Evolutionary conservation across 2,329 filamentous ascomycete genomes (phyloP), one percentile per base, ranked within the genome.

Genomic region (Cercospora canescens): DNA sequence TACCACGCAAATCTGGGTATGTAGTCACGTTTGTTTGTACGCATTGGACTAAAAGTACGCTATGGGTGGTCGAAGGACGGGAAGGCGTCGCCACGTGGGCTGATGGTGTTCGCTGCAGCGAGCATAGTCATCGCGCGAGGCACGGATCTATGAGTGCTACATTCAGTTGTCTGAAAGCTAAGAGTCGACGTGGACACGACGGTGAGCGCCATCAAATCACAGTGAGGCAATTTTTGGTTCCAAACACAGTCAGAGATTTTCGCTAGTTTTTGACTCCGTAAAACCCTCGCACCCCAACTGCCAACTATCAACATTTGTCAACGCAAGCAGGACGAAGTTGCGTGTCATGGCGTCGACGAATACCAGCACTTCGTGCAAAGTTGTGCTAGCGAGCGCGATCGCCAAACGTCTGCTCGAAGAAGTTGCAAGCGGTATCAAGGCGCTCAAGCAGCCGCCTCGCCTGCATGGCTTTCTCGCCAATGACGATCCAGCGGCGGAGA

Each of bases 391-490:
- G 66, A 91, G 91, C 73, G 91, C 89, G 73, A 93, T 99, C 75
- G 93, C 94, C 71, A 95, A 93, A 82, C 85, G 85, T 63, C 85
- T 97, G 60, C 85, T 96, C 61, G 82, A 83, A 28, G 94, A 97
- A 82, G 92, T 96, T 67, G 85, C 88, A 71, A 87, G 91, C 66
- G 91, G 90, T 6, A 83, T 97, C 67, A 86, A 87, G 75, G 89
- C 88, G 70, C 83, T 96, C 56, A 85, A 89, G 75, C 88, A 86
- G 71, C 83, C 89, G 77, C 94, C 95, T 35, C 89, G 91, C 68
- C 86, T 99, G 61, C 91, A 94, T 52, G 95, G 94, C 66, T 97
- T 97, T 80, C 85, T 99, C 64, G 93, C 94, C 72, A 98, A 97
- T 80, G 87, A 87, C 71, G 95, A 99, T 80, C 93, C 94, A 32